Percentiles rank a stretch among this genome's conserved stretches.
Evolutionary conservation across 495 filamentous ascomycete genomes (phyloP).

Genomic region (Hyaloscypha bicolor): DNA sequence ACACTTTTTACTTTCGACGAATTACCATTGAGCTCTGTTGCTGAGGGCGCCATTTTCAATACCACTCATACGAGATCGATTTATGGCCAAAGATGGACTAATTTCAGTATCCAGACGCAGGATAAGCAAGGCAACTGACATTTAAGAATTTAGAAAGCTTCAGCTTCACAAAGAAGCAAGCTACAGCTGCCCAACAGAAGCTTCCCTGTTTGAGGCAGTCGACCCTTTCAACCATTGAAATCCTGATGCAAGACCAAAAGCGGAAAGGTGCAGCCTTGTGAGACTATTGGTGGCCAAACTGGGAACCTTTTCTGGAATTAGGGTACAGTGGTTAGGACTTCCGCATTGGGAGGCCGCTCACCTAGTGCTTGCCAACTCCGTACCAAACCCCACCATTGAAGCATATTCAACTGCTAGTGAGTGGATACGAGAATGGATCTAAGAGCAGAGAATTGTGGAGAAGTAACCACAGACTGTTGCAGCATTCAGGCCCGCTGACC

Average conservation of each 20-base stretch:
- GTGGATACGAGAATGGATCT: neutral
- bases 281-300: neutral
- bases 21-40: constrained; percentile 1
- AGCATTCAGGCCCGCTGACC: too few species aligned
- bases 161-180: neutral
- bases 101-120: neutral
- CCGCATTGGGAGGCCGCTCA: neutral
- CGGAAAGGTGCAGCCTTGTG: neutral
- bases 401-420: neutral
- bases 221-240: neutral
- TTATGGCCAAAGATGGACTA: neutral
- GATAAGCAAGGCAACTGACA: neutral
- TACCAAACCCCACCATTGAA: neutral
- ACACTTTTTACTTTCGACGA: neutral
- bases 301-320: neutral
- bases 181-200: too few species aligned
- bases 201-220: too few species aligned
- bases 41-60: constrained; percentile 16
- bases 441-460: too few species aligned
- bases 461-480: too few species aligned
- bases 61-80: neutral
- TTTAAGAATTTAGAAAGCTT: neutral
- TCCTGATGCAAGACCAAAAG: neutral
- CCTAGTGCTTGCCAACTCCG: neutral
- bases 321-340: neutral